Conservation (phyloP, 805 yeast species). For the Saturnispora galanensis region DNA sequence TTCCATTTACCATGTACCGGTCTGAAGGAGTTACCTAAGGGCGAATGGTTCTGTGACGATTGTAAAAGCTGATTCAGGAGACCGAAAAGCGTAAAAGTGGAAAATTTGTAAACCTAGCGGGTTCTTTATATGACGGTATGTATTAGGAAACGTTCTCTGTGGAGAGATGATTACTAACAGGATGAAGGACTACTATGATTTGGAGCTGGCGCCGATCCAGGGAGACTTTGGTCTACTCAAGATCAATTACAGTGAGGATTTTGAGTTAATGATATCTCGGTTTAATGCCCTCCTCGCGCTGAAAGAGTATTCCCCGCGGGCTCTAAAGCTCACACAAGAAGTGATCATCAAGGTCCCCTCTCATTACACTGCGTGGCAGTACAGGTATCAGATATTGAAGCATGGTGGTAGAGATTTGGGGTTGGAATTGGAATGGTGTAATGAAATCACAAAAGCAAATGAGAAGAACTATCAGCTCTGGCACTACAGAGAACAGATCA, state of each 20-base stretch:
- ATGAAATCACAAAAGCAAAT: conserved; percentile 58
- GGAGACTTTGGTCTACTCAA: conserved; percentile 35
- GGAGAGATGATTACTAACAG: neutral
- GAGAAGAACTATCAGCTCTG: conserved; percentile 96
- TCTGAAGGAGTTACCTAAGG: conserved; percentile 74
- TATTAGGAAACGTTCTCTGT: neutral
- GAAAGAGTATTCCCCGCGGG: conserved; percentile 61
- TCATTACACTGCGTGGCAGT: conserved; percentile 86
- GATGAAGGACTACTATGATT: conserved; percentile 10
- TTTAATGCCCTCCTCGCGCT: conserved; percentile 48
- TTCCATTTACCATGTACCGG: conserved; percentile 93
- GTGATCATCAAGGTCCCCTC: conserved; percentile 71
- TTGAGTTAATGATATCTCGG: conserved; percentile 48
- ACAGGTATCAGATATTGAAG: conserved; percentile 44
- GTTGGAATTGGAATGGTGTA: conserved; percentile 73
- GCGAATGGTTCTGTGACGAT: conserved; percentile 73
- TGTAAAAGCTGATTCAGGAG: conserved; percentile 28
- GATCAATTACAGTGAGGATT: conserved; percentile 66
- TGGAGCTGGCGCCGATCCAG: conserved; percentile 11
- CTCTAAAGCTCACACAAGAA: conserved; percentile 52
- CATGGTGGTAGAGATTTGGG: conserved; percentile 23
- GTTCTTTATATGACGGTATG: neutral
- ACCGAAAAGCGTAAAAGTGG: neutral
- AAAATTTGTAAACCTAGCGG: neutral
- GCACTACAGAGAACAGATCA: conserved; percentile 74